A percentile compares a stretch with the other conserved stretches of the same genome.
phyloP scores from a whole-genome alignment of 2,329 filamentous ascomycete species.

The Alternaria tenuissima region DNA sequence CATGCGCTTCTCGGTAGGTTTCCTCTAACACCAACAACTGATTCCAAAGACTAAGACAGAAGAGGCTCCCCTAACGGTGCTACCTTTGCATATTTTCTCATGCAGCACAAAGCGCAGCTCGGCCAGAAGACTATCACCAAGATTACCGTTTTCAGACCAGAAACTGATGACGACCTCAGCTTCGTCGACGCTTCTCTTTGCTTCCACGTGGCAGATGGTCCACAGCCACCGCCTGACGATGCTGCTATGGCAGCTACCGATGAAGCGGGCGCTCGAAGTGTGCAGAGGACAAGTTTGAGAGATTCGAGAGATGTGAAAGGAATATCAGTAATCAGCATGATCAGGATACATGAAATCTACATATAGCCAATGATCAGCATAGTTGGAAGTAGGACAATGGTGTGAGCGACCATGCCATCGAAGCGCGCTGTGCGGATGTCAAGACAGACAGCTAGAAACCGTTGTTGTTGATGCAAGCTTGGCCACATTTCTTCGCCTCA shows the following conservation, averaged over 20 bases:
- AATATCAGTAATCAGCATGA: not conserved
- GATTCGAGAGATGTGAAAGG: not conserved
- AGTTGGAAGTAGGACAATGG: not conserved
- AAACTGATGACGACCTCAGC: slow-evolving; percentile 17
- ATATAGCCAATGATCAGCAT: not conserved
- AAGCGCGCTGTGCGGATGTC: not conserved
- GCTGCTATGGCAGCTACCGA: not conserved
- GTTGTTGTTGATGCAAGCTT: not conserved
- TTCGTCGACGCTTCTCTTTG: slow-evolving; percentile 25
- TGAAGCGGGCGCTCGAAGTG: not conserved
- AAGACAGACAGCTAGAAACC: not conserved
- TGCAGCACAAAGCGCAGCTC: slow-evolving; percentile 29
- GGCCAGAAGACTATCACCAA: slow-evolving; percentile 27
- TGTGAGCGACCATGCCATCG: not conserved
- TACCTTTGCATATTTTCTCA: slow-evolving; percentile 32
- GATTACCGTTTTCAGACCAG: slow-evolving; percentile 22
- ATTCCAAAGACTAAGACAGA: not conserved
- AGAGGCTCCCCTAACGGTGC: slow-evolving; percentile 29
- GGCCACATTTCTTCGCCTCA: not conserved
- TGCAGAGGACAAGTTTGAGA: not conserved
- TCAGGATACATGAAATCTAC: not conserved
- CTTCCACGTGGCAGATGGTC: slow-evolving; percentile 22
- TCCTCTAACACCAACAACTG: not conserved
- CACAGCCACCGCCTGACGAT: not conserved
- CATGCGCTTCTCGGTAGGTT: slow-evolving; percentile 24